phyloP scores from a whole-genome alignment of 805 yeast species.

The Candida ulmi region DNA sequence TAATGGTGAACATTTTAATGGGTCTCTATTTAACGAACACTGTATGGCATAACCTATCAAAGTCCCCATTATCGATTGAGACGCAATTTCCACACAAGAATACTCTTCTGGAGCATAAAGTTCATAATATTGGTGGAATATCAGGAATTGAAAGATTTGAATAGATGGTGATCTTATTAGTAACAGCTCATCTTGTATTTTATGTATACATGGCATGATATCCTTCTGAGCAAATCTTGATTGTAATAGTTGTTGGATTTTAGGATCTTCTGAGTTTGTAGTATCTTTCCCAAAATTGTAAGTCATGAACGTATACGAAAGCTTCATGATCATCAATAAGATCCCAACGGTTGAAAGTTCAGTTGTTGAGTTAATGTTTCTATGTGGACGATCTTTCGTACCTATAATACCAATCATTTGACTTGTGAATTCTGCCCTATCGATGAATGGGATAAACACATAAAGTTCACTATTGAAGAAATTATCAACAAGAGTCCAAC shows the following conservation, averaged over 20 bases:
- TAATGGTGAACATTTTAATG: neutral
- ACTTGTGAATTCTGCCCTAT: neutral
- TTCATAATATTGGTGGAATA: neutral
- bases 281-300: neutral
- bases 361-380: neutral
- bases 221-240: neutral
- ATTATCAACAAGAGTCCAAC: neutral
- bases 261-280: neutral
- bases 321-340: neutral
- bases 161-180: neutral
- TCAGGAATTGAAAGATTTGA: neutral
- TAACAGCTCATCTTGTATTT: neutral
- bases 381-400: neutral
- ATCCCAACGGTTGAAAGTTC: neutral
- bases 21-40: neutral
- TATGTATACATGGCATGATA: neutral
- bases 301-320: neutral
- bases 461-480: neutral
- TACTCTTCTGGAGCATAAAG: neutral
- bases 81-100: neutral
- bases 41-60: neutral
- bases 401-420: neutral
- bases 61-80: neutral
- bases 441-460: neutral
- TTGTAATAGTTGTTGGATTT: neutral